These are phyloP conservation scores for Cryptococcus sp. DNA, from an alignment of 1,284 basidiomycete species.

Conservation along the genomic window DNA sequence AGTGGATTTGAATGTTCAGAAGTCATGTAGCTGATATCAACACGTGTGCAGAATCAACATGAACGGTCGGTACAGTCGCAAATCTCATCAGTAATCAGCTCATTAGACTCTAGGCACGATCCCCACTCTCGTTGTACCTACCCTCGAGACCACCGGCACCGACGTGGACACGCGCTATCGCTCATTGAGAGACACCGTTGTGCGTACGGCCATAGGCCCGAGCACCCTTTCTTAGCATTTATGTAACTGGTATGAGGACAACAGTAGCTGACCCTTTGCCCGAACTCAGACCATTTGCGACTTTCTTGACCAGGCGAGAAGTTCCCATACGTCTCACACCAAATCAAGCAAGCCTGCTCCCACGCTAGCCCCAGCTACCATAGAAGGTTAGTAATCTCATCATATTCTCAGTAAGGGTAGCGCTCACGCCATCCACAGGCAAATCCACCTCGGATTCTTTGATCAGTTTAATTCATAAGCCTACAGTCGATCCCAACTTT, in stretches of 20 bases:
- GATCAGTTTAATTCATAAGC: slow-evolving; percentile 66
- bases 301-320: slow-evolving; percentile 79
- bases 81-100: no score
- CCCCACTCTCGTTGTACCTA: slow-evolving; percentile 78
- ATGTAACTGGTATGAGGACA: slow-evolving; percentile 6
- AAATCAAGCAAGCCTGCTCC: slow-evolving; percentile 66
- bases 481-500: slow-evolving; percentile 56
- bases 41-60: slow-evolving; percentile 71
- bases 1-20: slow-evolving; percentile 10
- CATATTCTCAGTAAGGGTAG: neutral
- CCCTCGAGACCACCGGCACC: slow-evolving; percentile 67
- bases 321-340: slow-evolving; percentile 65
- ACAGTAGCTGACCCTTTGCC: neutral
- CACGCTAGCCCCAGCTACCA: slow-evolving; percentile 73
- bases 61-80: slow-evolving; percentile 58
- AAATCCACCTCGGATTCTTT: slow-evolving; percentile 61
- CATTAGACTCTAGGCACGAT: slow-evolving; percentile 63
- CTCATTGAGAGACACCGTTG: slow-evolving; percentile 73
- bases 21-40: neutral
- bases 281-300: slow-evolving; percentile 66
- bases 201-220: slow-evolving; percentile 42
- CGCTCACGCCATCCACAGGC: slow-evolving; percentile 21
- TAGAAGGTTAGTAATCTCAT: slow-evolving; percentile 60
- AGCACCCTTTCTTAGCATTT: slow-evolving; percentile 1
- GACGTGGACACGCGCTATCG: slow-evolving; percentile 79